phyloP scores from a whole-genome alignment of 2,329 filamentous ascomycete genomes.

The Fusarium sp. region DNA sequence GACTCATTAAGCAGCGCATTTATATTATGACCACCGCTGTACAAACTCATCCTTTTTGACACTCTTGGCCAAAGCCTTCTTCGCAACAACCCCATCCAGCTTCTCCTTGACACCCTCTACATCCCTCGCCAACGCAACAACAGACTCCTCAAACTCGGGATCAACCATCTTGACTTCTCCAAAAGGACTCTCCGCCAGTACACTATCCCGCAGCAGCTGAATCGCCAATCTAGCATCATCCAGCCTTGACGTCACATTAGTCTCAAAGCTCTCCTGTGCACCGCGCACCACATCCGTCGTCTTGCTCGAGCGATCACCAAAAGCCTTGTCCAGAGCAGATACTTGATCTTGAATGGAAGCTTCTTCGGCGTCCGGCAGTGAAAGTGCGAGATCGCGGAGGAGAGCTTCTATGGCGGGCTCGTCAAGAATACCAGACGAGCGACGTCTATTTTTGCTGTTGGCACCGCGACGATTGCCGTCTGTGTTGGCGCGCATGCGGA shows the following conservation, averaged over 20 bases:
- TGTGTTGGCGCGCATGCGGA: slow-evolving; percentile 51
- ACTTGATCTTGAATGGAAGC: slow-evolving; percentile 44
- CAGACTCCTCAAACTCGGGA: slow-evolving; percentile 63
- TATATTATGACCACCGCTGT: slow-evolving; percentile 47
- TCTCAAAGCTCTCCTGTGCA: slow-evolving; percentile 65
- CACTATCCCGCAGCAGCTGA: slow-evolving; percentile 62
- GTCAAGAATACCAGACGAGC: slow-evolving; percentile 55
- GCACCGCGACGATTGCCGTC: slow-evolving; percentile 27
- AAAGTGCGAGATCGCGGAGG: slow-evolving; percentile 61
- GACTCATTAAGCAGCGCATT: not conserved
- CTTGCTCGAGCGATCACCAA: slow-evolving; percentile 58
- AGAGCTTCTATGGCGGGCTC: slow-evolving; percentile 60
- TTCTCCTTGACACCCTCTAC: slow-evolving; percentile 56
- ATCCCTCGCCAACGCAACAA: slow-evolving; percentile 61
- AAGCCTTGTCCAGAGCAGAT: slow-evolving; percentile 51
- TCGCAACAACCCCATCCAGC: slow-evolving; percentile 55
- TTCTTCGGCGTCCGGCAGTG: slow-evolving; percentile 53
- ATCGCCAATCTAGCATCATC: slow-evolving; percentile 62
- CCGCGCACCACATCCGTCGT: slow-evolving; percentile 58
- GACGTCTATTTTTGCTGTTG: slow-evolving; percentile 43
- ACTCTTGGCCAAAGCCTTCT: slow-evolving; percentile 55
- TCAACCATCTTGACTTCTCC: slow-evolving; percentile 63
- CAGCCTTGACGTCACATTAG: slow-evolving; percentile 56
- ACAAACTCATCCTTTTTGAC: slow-evolving; percentile 63
- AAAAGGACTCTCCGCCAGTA: slow-evolving; percentile 66